Percentiles rank a stretch among this genome's conserved stretches.
Evolutionary conservation across 164 flowering plant species (phyloP).

Genomic region (Umbilicus rupestris): DNA sequence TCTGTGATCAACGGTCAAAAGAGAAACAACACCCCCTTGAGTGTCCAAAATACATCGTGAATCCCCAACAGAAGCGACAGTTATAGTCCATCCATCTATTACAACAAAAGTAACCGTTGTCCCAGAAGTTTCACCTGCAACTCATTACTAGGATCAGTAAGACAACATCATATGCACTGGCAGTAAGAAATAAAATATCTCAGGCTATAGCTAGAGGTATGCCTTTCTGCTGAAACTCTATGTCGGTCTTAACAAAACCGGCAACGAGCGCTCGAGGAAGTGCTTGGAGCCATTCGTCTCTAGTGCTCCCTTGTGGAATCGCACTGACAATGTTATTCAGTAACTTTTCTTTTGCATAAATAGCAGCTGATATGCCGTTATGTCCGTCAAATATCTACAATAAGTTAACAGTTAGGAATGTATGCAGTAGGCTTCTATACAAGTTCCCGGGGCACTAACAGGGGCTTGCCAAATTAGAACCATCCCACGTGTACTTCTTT

Average conservation of each 20-base stretch:
- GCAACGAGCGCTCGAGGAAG: conserved; percentile 92
- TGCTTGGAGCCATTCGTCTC: conserved; percentile 95
- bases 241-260: conserved; percentile 95
- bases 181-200: not conserved
- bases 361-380: conserved; percentile 91
- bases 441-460: not conserved
- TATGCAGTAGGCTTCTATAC: not conserved
- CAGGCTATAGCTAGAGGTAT: conserved; percentile 1
- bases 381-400: conserved; percentile 93
- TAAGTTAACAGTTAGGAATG: conserved; percentile 7
- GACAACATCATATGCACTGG: conserved; percentile 12
- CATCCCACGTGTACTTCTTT: not conserved
- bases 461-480: not conserved
- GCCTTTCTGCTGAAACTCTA: conserved; percentile 92
- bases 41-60: conserved; percentile 83
- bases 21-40: conserved; percentile 68
- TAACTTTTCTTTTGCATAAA: conserved; percentile 73
- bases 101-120: conserved; percentile 86
- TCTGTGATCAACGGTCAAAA: conserved; percentile 84
- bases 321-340: conserved; percentile 83
- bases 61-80: conserved; percentile 90
- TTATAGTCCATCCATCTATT: conserved; percentile 81
- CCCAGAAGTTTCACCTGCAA: conserved; percentile 78
- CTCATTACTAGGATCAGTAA: not conserved
- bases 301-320: conserved; percentile 58